A percentile compares a stretch with the other conserved stretches of the same genome.
These are phyloP conservation scores for Lachancea waltii DNA, from an alignment of 805 yeast species.

Conservation along the genomic window DNA sequence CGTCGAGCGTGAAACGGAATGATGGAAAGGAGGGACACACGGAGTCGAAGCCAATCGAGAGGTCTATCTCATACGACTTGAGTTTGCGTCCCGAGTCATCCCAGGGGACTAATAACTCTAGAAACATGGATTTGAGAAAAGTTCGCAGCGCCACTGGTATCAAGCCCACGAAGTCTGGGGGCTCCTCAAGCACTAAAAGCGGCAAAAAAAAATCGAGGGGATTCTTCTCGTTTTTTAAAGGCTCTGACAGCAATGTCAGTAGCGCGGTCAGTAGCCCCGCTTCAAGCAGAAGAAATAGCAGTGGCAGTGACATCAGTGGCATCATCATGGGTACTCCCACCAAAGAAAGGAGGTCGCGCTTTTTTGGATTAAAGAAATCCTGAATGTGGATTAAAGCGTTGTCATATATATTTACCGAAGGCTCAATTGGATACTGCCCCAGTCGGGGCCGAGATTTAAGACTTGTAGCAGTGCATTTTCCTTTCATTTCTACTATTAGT, in stretches of 20 bases:
- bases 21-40: constrained; percentile 21
- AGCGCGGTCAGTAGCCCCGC: constrained; percentile 15
- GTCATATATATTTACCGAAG: not conserved
- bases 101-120: constrained; percentile 1
- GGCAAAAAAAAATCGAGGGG: constrained; percentile 12
- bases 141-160: constrained; percentile 21
- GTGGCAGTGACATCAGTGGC: constrained; percentile 12
- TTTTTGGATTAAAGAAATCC: constrained; percentile 5
- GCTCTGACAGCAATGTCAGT: constrained; percentile 7
- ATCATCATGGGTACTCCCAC: not conserved
- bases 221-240: constrained; percentile 17
- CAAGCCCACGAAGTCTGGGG: constrained; percentile 14
- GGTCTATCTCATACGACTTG: constrained; percentile 9
- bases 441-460: too few relatives aligned
- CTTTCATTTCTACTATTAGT: too few relatives aligned
- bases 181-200: constrained; percentile 9
- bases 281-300: constrained; percentile 19
- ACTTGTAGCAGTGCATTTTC: too few relatives aligned
- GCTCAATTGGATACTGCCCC: too few relatives aligned
- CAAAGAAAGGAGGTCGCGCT: constrained; percentile 5
- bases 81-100: constrained; percentile 6
- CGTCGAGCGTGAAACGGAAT: constrained; percentile 17
- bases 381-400: not conserved
- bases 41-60: constrained; percentile 10
- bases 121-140: constrained; percentile 14